Evolutionary conservation across 2,329 filamentous ascomycete genomes (phyloP).

Genomic region (Fusarium siculi): DNA sequence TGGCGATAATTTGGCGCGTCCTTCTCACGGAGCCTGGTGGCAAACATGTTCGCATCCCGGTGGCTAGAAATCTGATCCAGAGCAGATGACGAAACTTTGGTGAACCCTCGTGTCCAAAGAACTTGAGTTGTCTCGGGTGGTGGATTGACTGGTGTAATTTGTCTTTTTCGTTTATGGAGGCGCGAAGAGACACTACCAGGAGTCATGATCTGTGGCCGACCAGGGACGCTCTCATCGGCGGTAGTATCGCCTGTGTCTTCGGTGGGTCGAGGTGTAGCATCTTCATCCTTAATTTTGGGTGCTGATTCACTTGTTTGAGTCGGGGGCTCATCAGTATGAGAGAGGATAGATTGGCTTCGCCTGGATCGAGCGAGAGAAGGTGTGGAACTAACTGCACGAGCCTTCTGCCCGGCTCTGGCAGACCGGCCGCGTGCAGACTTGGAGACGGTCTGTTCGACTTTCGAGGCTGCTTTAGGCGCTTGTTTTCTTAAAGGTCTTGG

Average conservation of each 20-base stretch:
- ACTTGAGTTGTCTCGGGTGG: constrained; percentile 72
- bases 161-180: constrained; percentile 67
- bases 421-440: constrained; percentile 49
- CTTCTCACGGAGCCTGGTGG: constrained; percentile 76
- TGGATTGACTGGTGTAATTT: constrained; percentile 60
- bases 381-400: constrained; percentile 49
- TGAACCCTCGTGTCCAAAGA: constrained; percentile 79
- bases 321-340: constrained; percentile 60
- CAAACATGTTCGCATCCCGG: constrained; percentile 82
- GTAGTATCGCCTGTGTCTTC: constrained; percentile 68
- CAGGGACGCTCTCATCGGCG: constrained; percentile 62
- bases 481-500: constrained; percentile 49
- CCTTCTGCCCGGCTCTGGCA: constrained; percentile 51
- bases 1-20: constrained; percentile 81
- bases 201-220: constrained; percentile 52
- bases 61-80: constrained; percentile 82
- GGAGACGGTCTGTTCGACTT: constrained; percentile 34
- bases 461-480: constrained; percentile 44
- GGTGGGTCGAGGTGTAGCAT: constrained; percentile 62
- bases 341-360: constrained; percentile 59
- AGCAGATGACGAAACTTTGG: constrained; percentile 76
- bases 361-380: constrained; percentile 50
- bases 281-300: constrained; percentile 69
- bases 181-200: constrained; percentile 53
- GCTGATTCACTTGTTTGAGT: constrained; percentile 53